Conservation (phyloP, 495 filamentous ascomycete genomes). For the Neurospora hispaniola region DNA sequence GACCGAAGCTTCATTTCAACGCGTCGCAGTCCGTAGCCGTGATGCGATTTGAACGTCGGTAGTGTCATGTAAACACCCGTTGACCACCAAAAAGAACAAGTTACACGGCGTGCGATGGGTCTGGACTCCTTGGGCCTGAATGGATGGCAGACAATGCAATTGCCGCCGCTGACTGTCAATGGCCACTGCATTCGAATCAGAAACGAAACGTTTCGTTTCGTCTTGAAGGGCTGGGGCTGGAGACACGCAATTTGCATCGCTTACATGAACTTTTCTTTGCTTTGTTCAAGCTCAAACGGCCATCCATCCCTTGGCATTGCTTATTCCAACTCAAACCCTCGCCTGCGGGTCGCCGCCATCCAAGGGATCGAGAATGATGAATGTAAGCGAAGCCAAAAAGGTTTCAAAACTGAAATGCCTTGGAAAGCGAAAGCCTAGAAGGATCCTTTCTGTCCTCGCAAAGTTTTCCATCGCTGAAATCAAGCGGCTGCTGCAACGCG, state of each 20-base stretch:
- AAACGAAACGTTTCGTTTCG: background rate
- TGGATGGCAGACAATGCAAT: background rate
- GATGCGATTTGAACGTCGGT: background rate
- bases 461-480: too few species aligned
- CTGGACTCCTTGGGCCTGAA: background rate
- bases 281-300: too few species aligned
- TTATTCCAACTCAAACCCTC: too few species aligned
- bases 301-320: too few species aligned
- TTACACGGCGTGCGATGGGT: background rate
- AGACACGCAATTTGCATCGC: too few species aligned
- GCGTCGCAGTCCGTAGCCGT: background rate
- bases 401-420: background rate
- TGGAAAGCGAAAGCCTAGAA: too few species aligned
- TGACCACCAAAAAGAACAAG: background rate
- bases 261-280: too few species aligned
- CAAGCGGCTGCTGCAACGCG: background rate
- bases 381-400: too few species aligned
- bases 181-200: background rate
- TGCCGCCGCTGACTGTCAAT: background rate
- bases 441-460: too few species aligned
- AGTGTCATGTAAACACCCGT: background rate
- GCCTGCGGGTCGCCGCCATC: too few species aligned
- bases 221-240: background rate
- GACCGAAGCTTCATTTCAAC: background rate
- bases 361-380: too few species aligned